These are phyloP conservation scores for Carex parvula DNA, from an alignment of 176 grass and related monocot genomes.

Conservation along the genomic window DNA sequence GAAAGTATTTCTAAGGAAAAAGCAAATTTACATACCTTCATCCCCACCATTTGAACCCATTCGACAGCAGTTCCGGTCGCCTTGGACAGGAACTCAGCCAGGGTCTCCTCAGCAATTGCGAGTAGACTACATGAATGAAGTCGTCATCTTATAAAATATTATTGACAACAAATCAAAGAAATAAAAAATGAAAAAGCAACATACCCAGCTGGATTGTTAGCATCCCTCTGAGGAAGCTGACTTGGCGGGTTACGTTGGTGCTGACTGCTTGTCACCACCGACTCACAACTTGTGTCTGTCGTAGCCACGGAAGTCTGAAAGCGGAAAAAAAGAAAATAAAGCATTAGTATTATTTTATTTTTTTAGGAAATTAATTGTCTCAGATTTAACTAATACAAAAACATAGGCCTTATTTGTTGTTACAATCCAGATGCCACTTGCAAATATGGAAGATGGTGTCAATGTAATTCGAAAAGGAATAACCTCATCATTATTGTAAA, in stretches of 20 bases:
- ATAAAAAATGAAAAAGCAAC: neutral
- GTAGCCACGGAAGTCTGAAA: constrained; percentile 75
- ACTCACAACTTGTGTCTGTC: constrained; percentile 98
- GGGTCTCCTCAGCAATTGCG: constrained; percentile 94
- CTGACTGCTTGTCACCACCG: constrained; percentile 97
- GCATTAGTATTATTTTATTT: neutral
- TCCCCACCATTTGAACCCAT: constrained; percentile 99
- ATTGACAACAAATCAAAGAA: neutral
- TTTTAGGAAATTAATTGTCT: neutral
- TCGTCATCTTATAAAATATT: neutral
- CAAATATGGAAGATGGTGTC: neutral
- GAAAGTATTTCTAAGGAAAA: neutral
- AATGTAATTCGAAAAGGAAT: neutral
- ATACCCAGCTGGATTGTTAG: constrained; percentile 96
- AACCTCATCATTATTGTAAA: neutral
- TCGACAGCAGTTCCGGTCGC: constrained; percentile 94
- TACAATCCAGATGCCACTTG: neutral
- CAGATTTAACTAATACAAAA: neutral
- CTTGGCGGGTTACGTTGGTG: constrained; percentile 70
- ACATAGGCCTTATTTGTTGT: neutral
- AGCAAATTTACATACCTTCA: constrained; percentile 59
- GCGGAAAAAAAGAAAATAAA: neutral
- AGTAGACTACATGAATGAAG: constrained; percentile 51
- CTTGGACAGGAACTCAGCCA: constrained; percentile 98
- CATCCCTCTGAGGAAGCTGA: constrained; percentile 71